Base-by-base conservation (phyloP, 768 basidiomycete species). In the Gelatoporia subvermispora region DNA sequence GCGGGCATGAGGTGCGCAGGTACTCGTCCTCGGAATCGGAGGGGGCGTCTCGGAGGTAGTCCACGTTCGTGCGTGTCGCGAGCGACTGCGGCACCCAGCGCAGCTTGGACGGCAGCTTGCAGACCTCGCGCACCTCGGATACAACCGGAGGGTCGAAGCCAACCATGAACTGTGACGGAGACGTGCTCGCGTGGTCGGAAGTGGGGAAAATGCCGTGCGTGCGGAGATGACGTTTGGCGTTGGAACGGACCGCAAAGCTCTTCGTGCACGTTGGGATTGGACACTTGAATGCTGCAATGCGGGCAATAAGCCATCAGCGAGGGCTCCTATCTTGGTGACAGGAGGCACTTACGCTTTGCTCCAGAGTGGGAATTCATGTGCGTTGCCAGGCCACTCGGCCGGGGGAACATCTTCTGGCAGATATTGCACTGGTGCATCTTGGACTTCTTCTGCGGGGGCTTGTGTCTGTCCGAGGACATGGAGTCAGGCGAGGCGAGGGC, bases 181-280 rank as follows among this genome's bases (percentile, higher is more conserved):
- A 49, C 25, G 53, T 51, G 55, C 37, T 50, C 31, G 41, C 49
- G 48, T 60, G 57, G 28, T 60, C 65, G 28, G 65, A 57, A 9
- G 58, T 46, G 2, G 65, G 60, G 54, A 71, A 70, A 37, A 83
- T 72, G 21, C 84, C 84, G 55, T 91, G 88, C 1, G 84, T 88
- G 39, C 85, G 82, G 34, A 87, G 73, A 59, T 91, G 88, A 28
- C 88, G 77, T 63, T 82, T 86, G 15, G 86, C 86, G 56, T 91
- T 91, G 8, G 88, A 90, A 11, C 85, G 79, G 16, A 90, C 87
- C 17, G 84, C 80, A 58, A 90, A 91, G 3, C 72, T 75, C 60
- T 84, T 83, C 24, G 69, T 65, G 60, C 88, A 91, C 28, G 73
- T 72, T 13, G 75, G 69, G 42, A 82, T 79, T 0, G 67, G 73